Percentiles rank a stretch among this genome's conserved stretches.
These are phyloP conservation scores for Emmonsia crescens DNA, from an alignment of 2,329 filamentous ascomycete genomes.

Conservation along the genomic window DNA sequence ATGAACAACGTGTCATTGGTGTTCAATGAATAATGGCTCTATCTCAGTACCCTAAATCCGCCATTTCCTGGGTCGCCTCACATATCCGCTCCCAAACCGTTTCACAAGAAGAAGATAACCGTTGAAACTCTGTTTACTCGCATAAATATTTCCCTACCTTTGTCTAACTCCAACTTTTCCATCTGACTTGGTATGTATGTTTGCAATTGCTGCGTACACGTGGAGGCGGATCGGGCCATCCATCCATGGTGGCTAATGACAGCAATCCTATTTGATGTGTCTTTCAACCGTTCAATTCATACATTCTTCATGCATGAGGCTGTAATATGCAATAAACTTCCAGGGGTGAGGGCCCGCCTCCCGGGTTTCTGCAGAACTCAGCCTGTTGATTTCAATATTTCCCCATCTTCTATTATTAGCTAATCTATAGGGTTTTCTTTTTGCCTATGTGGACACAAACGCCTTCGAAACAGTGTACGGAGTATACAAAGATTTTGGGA, in stretches of 20 bases:
- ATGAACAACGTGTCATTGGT: background rate
- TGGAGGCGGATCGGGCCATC: background rate
- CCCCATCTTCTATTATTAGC: background rate
- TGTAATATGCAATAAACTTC: background rate
- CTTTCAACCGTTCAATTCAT: background rate
- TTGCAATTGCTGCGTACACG: background rate
- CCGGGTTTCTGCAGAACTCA: background rate
- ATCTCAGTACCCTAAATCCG: background rate
- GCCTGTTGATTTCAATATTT: background rate
- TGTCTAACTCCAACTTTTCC: background rate
- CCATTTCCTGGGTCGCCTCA: background rate
- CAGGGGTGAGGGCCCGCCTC: background rate
- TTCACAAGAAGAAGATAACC: background rate
- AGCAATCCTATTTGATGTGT: background rate
- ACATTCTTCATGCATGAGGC: background rate
- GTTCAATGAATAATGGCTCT: background rate
- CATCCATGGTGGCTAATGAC: background rate
- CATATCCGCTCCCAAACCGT: background rate
- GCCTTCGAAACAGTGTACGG: background rate
- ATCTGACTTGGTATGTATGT: background rate
- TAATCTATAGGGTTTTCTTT: background rate
- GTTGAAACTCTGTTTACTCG: background rate
- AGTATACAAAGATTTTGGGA: background rate
- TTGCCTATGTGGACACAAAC: background rate
- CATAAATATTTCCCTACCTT: background rate